These are phyloP conservation scores for Malus hybrid DNA, from an alignment of 331 rosid genomes.

Conservation along the genomic window DNA sequence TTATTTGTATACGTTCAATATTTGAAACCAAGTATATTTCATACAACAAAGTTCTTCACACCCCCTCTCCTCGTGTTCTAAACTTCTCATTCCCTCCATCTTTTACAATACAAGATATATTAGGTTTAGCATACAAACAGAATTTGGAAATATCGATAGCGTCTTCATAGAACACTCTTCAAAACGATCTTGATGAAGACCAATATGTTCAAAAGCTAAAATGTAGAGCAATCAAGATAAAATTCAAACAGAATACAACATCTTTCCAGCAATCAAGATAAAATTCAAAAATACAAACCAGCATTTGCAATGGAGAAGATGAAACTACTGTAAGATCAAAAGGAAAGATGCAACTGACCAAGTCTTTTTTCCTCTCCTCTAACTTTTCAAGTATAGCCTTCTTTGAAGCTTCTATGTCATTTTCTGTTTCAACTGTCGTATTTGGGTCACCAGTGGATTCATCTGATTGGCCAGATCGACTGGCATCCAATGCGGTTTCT, in stretches of 20 bases:
- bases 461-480: conserved; percentile 26
- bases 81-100: too few species aligned
- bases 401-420: conserved; percentile 38
- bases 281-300: neutral
- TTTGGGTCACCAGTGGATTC: conserved; percentile 30
- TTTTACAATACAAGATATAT: neutral
- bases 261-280: neutral
- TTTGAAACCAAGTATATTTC: neutral
- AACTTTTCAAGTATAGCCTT: conserved; percentile 44
- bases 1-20: neutral
- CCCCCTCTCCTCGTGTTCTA: too few species aligned
- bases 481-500: conserved; percentile 20
- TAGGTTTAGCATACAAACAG: neutral
- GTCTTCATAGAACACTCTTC: conserved; percentile 9
- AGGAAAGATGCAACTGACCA: conserved; percentile 41
- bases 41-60: neutral
- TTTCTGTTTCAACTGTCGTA: conserved; percentile 15
- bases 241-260: conserved; percentile 37
- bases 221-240: conserved; percentile 73
- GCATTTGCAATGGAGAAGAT: neutral
- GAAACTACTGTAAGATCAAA: neutral
- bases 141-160: neutral
- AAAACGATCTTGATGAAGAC: conserved; percentile 63
- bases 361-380: conserved; percentile 64
- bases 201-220: conserved; percentile 59